Evolutionary conservation across 2,329 filamentous ascomycete species (phyloP).

Genomic region (Phaeophleospora eucalypticola): DNA sequence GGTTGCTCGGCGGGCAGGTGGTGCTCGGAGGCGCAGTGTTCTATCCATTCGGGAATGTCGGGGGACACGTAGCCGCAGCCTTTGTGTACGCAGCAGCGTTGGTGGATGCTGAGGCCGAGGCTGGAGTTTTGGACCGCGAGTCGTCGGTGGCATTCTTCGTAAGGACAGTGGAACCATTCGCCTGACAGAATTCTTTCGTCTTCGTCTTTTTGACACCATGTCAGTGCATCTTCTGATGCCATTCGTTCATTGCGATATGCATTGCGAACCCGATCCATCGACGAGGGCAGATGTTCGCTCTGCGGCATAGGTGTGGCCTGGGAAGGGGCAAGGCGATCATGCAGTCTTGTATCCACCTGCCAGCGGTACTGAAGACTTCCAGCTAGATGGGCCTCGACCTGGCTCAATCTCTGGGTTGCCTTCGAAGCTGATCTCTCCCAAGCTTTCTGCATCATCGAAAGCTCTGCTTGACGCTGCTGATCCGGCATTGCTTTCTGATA

Average conservation of each 20-base stretch:
- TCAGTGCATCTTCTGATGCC: too few relatives aligned
- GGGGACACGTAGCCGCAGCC: slow-evolving; percentile 15
- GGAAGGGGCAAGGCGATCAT: background rate
- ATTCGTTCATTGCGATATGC: too few relatives aligned
- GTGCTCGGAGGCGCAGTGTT: slow-evolving; percentile 7
- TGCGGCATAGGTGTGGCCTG: background rate
- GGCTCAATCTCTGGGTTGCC: background rate
- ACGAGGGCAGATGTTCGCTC: too few relatives aligned
- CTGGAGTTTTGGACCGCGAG: slow-evolving; percentile 11
- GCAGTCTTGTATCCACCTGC: background rate
- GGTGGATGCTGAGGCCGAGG: slow-evolving; percentile 8
- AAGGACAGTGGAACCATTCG: background rate
- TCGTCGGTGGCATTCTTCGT: slow-evolving; percentile 11
- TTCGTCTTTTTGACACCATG: background rate
- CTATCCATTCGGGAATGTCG: slow-evolving; percentile 12
- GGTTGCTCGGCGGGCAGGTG: background rate
- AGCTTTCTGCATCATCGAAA: background rate
- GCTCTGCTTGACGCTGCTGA: background rate
- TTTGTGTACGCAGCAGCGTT: slow-evolving; percentile 15
- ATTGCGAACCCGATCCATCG: too few relatives aligned
- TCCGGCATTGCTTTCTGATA: background rate
- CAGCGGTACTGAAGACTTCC: background rate
- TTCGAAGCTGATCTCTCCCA: background rate
- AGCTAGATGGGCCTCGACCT: background rate
- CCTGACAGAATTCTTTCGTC: background rate